Base-by-base conservation (phyloP, 768 basidiomycete genomes). In the Scleroderma citrinum region DNA sequence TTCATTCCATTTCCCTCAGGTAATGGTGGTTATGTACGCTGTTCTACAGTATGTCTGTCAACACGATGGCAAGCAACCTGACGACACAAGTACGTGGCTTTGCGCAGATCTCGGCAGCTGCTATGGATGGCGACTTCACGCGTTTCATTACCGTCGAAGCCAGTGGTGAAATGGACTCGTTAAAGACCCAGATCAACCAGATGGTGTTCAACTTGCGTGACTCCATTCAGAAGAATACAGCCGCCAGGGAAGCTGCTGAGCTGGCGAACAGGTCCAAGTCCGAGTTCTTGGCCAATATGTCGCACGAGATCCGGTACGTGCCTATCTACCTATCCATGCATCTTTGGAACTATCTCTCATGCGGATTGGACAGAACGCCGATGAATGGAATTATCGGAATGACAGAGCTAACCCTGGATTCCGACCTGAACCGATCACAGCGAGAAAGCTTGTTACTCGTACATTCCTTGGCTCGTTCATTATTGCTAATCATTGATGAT, bases 341-440 rank as follows among this genome's bases (percentile, higher is more conserved):
- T n/a, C 24, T 23, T 46, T 36, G 42, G 38, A 54, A 52, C 62
- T 43, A 26, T 39, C 11, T 19, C 38, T 44, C 13, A 44, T n/a
- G 31, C 19, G 44, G 44, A 32, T 31, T 14, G 39, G 24, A n/a
- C 61, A 92, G 95, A 65, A 98, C 96, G 20, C 96, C 96, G 0
- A 99, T 98, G 95, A 99, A 98, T 63, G 95, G 96, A 62, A 99
- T 99, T 67, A 98, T 99, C 57, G 95, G 95, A n/a, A 93, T 99
- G 93, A 99, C 95, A 21, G 93, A 95, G 68, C 71, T 99, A 49
- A 97, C 96, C 10, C 82, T 99, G 19, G 96, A 99, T 62, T 92
- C 88, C 38, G 96, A 99, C 64, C 70, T 99, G 56, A 96, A 93
- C 52, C 72, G 95, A 55, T 88, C 89, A 34, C 96, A 98, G 67